Evolutionary conservation across 1,284 basidiomycete species (phyloP), one percentile per base, ranked within the genome.

Genomic region (Athelia psychrophila): DNA sequence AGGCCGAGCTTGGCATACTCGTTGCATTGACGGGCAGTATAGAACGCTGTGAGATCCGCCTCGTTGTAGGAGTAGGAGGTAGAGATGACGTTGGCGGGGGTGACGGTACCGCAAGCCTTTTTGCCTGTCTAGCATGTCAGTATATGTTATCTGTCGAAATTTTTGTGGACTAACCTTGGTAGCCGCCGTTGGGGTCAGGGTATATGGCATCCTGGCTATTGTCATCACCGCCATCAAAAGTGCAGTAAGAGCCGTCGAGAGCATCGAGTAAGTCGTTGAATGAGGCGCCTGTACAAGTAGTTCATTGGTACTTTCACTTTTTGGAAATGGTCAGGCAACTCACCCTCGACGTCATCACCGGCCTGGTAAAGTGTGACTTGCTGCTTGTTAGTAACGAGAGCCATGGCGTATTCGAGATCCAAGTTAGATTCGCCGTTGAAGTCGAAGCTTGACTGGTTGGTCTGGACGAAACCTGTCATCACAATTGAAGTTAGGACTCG

Each of bases 201-300:
- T 77, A 78, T 22, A 64, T 59, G 16, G 62, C 67, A 55, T 78
- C 77, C 49, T 71, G 60, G 16, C 53, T 54, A 2, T 71, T 68
- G 54, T 78, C 75, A 51, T 78, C 75, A 4, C 74, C 74, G 12
- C 72, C 74, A 25, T 70, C 65, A 51, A 67, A 73, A 0, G 64
- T 67, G 57, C 76, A 79, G 60, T 69, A 78, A 1, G 65, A 60
- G 2, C 62, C 71, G 57, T 80, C 78, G 2, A 80, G 58, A 9
- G 75, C 78, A 54, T 80, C 76, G 25, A 72, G 61, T 23, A 66
- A 51, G 54, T 76, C 75, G 61, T 77, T 76, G 62, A 78, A 77
- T 0, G 74, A 73, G 3, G 68, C 66, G 22, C 64, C 61, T 63
- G 24, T 6, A 24, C 9, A 9, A 23, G 8, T 8, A 27, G 16